Conservation (phyloP, 441 rosid species). For the Pelargonium fulgidum region DNA sequence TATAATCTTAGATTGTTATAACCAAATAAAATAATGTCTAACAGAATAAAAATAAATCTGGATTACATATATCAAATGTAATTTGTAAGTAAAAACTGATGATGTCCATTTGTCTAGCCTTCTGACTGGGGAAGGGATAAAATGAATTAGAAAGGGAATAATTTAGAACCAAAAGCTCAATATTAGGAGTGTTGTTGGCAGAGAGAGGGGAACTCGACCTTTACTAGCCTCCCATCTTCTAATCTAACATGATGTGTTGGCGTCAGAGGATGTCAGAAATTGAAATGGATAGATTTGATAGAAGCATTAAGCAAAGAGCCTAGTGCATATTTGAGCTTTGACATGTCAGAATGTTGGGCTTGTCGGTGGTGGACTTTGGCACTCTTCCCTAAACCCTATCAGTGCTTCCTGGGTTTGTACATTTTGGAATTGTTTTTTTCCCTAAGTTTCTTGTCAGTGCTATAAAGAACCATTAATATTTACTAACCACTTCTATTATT, state of each 20-base stretch:
- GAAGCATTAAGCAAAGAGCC: background rate
- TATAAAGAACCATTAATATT: too few relatives aligned
- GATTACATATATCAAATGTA: background rate
- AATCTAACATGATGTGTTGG: background rate
- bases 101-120: background rate
- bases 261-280: background rate
- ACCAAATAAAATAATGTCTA: background rate
- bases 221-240: background rate
- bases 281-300: background rate
- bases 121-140: background rate
- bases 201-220: background rate
- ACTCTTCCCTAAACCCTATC: background rate
- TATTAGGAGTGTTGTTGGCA: background rate
- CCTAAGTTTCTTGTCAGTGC: too few relatives aligned
- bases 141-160: background rate
- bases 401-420: background rate
- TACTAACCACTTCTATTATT: background rate
- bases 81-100: background rate
- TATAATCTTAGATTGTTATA: background rate
- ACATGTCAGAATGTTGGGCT: background rate
- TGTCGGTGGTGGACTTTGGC: background rate
- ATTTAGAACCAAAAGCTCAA: background rate
- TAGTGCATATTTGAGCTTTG: background rate
- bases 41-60: background rate
- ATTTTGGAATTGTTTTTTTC: background rate